Percentiles rank a stretch among this genome's conserved stretches.
phyloP scores from a whole-genome alignment of 2,329 filamentous ascomycete species.

The Lecanicillium sp. region DNA sequence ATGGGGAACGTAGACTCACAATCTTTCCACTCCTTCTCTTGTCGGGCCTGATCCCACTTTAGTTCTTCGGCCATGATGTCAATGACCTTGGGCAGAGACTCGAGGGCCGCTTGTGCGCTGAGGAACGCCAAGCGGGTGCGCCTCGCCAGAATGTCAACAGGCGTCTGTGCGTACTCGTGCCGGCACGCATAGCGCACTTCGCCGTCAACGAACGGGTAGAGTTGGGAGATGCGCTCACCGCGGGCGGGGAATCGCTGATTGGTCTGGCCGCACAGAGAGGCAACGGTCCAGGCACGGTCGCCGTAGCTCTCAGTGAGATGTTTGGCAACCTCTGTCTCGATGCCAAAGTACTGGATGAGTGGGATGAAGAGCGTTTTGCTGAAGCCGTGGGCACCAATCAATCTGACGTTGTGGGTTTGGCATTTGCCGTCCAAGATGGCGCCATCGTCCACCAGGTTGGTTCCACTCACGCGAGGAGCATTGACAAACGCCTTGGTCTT shows the following conservation, averaged over 20 bases:
- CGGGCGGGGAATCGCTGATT: conserved; percentile 75
- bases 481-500: conserved; percentile 49
- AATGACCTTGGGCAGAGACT: conserved; percentile 77
- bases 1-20: conserved; percentile 41
- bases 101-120: conserved; percentile 84
- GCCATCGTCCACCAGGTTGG: conserved; percentile 63
- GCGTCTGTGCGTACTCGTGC: conserved; percentile 88
- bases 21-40: conserved; percentile 77
- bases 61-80: conserved; percentile 85
- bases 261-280: conserved; percentile 70
- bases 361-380: conserved; percentile 90
- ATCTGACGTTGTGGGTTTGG: conserved; percentile 75
- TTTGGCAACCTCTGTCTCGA: conserved; percentile 88
- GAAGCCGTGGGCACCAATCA: conserved; percentile 80
- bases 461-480: conserved; percentile 63
- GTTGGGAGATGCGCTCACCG: conserved; percentile 68
- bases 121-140: conserved; percentile 82
- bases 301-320: conserved; percentile 85
- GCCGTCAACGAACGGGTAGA: conserved; percentile 89
- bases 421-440: conserved; percentile 61
- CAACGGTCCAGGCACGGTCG: conserved; percentile 87
- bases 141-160: conserved; percentile 80
- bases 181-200: conserved; percentile 83
- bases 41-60: conserved; percentile 65
- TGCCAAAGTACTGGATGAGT: conserved; percentile 84